These are phyloP conservation scores for Pogostemon cablin DNA, from an alignment of 257 asterid genomes.

Conservation along the genomic window DNA sequence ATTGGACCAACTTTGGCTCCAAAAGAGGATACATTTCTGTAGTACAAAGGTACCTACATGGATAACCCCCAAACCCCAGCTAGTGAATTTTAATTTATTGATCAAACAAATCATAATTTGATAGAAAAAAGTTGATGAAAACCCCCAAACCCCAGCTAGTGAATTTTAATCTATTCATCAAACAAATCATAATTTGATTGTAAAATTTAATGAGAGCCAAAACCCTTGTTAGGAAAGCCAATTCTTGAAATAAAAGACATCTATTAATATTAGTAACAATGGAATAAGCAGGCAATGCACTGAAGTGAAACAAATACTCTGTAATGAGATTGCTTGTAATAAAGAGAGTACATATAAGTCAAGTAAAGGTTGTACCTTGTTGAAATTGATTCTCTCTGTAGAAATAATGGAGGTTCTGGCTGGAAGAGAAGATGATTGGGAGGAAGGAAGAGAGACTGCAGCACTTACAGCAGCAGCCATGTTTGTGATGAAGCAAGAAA, in stretches of 20 bases:
- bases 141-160: background rate
- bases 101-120: background rate
- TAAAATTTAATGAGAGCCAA: background rate
- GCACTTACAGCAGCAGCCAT: slow-evolving; percentile 98
- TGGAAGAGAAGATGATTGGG: slow-evolving; percentile 65
- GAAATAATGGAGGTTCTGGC: slow-evolving; percentile 60
- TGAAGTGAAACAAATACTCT: background rate
- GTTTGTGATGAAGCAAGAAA: slow-evolving; percentile 22
- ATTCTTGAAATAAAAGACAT: background rate
- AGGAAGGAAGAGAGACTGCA: slow-evolving; percentile 85
- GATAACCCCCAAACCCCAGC: slow-evolving; percentile 7
- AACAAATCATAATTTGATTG: background rate
- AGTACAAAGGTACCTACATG: slow-evolving; percentile 61
- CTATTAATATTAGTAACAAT: background rate
- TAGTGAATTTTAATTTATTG: background rate
- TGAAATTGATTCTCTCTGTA: slow-evolving; percentile 64
- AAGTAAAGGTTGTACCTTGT: slow-evolving; percentile 55
- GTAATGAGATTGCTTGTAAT: background rate
- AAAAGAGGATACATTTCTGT: slow-evolving; percentile 55
- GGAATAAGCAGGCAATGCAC: background rate
- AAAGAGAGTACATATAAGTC: background rate
- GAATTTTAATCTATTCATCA: background rate
- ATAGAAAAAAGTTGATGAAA: background rate
- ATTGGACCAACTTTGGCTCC: slow-evolving; percentile 51
- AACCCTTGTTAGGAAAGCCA: background rate